These are phyloP conservation scores for Basipetospora chlamydospora DNA, from an alignment of 2,329 filamentous ascomycete genomes.

Conservation along the genomic window DNA sequence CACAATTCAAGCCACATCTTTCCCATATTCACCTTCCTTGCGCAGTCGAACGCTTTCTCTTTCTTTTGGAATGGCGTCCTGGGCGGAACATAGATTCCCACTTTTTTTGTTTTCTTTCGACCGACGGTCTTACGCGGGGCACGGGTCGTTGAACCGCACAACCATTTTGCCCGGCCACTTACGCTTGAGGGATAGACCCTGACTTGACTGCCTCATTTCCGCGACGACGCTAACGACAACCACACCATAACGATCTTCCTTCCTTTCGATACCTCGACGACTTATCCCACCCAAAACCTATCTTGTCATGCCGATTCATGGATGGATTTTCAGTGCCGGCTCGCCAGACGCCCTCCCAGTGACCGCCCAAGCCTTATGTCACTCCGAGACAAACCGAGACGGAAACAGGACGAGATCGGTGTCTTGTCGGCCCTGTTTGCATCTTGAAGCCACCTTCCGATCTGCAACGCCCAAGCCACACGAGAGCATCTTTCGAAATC, in stretches of 20 bases:
- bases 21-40: constrained; percentile 3
- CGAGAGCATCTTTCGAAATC: no score
- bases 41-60: constrained; percentile 9
- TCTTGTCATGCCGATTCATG: neutral
- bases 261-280: neutral
- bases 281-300: neutral
- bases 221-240: constrained; percentile 3
- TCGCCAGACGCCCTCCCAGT: neutral
- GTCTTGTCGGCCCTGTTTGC: no score
- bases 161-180: constrained; percentile 11
- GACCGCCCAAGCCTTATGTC: neutral
- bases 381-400: neutral
- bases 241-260: constrained; percentile 1
- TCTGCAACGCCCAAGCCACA: no score
- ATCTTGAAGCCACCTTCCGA: no score
- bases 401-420: no score
- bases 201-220: neutral
- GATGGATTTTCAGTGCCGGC: neutral
- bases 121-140: constrained; percentile 9
- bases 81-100: constrained; percentile 11
- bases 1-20: neutral
- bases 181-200: constrained; percentile 2
- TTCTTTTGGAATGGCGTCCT: constrained; percentile 7
- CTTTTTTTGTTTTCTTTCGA: constrained; percentile 14
- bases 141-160: constrained; percentile 4